Percentiles rank a stretch among this genome's conserved stretches.
Evolutionary conservation across 1,284 basidiomycete genomes (phyloP).

Genomic region (Microbotryum violaceum): DNA sequence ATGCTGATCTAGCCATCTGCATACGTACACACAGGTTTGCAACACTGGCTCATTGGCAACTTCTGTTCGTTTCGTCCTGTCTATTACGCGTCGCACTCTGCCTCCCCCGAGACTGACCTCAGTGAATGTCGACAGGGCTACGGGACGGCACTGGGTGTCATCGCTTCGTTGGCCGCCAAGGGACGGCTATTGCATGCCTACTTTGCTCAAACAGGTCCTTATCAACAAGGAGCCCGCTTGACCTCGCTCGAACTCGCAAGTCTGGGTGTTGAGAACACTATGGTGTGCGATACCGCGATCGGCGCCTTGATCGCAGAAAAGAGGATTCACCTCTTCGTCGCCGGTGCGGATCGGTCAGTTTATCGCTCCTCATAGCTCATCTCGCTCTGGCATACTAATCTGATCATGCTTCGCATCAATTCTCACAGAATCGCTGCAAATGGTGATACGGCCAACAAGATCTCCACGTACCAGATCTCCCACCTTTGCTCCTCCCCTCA

Average conservation of each 20-base stretch:
- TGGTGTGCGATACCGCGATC: constrained; percentile 93
- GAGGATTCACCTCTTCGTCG: constrained; percentile 72
- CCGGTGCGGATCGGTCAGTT: constrained; percentile 42
- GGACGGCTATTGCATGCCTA: constrained; percentile 66
- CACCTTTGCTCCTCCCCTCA: constrained; percentile 30
- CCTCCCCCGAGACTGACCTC: background rate
- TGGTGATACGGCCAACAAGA: constrained; percentile 91
- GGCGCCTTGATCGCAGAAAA: constrained; percentile 78
- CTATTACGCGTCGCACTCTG: background rate
- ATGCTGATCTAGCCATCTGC: too few species aligned
- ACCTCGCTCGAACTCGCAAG: constrained; percentile 79
- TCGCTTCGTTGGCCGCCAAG: constrained; percentile 73
- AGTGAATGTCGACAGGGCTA: constrained; percentile 56
- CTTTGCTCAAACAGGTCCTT: constrained; percentile 85
- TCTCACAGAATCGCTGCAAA: constrained; percentile 75
- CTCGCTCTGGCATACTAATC: background rate
- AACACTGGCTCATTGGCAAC: constrained; percentile 90
- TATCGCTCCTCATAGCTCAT: background rate
- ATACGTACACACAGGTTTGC: constrained; percentile 52
- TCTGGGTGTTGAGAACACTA: constrained; percentile 71
- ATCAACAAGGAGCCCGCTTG: constrained; percentile 76
- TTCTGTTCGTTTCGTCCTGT: constrained; percentile 52
- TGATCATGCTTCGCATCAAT: constrained; percentile 49
- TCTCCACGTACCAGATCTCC: constrained; percentile 40
- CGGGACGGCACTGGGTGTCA: constrained; percentile 86